Percentiles rank a stretch among this genome's conserved stretches.
Conservation (phyloP, 2,329 filamentous ascomycete genomes). For the Trichoderma semiorbis region DNA sequence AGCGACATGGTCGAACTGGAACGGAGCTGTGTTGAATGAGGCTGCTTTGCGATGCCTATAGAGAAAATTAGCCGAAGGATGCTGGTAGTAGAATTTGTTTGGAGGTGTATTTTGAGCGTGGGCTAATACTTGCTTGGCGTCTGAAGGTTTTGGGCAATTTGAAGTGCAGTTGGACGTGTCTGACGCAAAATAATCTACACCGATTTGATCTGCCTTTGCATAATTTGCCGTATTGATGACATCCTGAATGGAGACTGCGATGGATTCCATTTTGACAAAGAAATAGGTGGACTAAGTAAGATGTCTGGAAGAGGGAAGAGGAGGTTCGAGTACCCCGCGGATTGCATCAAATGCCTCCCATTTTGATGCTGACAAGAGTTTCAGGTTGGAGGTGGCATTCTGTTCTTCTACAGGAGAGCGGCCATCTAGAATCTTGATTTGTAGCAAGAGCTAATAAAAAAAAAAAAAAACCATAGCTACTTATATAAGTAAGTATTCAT, state of each 20-base stretch:
- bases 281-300: not conserved
- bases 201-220: not conserved
- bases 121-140: not conserved
- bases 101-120: not conserved
- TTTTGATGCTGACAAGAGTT: not conserved
- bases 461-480: not conserved
- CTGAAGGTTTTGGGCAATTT: not conserved
- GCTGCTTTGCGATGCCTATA: not conserved
- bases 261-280: not conserved
- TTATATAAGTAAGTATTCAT: not conserved
- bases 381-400: not conserved
- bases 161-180: not conserved
- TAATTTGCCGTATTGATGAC: not conserved
- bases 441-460: not conserved
- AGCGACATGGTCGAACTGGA: not conserved
- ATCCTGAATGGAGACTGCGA: not conserved
- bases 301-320: not conserved
- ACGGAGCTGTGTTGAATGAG: not conserved
- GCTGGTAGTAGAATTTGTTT: too few relatives aligned
- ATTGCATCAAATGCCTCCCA: not conserved
- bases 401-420: not conserved
- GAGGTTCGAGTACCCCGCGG: not conserved
- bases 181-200: not conserved
- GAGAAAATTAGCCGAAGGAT: not conserved
- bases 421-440: not conserved